Conservation (phyloP, 1,139 yeast genomes). For the Hanseniaspora gamundiae region DNA sequence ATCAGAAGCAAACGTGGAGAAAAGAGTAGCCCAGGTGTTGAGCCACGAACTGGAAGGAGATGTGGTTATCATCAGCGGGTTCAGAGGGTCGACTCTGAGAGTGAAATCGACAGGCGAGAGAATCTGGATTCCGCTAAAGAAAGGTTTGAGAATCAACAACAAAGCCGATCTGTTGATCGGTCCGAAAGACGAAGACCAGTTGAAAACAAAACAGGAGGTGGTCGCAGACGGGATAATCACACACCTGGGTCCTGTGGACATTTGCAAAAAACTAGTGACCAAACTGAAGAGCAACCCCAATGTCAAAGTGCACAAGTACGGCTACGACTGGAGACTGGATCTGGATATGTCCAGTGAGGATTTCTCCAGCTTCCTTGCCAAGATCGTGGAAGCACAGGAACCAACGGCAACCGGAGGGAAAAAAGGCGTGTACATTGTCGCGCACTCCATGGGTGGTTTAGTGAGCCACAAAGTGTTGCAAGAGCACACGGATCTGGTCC, state of each 20-base stretch:
- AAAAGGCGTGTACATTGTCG: conserved; percentile 56
- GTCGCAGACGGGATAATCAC: conserved; percentile 70
- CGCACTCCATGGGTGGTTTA: conserved; percentile 92
- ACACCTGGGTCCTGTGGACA: conserved; percentile 81
- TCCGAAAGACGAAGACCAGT: conserved; percentile 52
- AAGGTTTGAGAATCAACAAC: conserved; percentile 50
- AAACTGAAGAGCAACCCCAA: conserved; percentile 43
- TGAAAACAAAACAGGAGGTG: conserved; percentile 36
- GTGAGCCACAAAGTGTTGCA: conserved; percentile 73
- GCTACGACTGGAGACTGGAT: conserved; percentile 86
- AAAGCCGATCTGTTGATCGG: conserved; percentile 64
- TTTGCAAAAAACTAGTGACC: conserved; percentile 49
- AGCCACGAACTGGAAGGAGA: conserved; percentile 49
- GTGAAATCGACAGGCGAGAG: conserved; percentile 52
- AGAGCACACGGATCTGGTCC: conserved; percentile 48
- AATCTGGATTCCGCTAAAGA: conserved; percentile 86
- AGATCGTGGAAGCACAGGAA: conserved; percentile 30
- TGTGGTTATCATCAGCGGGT: conserved; percentile 73
- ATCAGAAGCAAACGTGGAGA: not conserved
- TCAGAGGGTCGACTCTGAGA: conserved; percentile 71
- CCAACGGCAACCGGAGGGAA: conserved; percentile 9
- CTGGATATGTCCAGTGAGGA: conserved; percentile 42
- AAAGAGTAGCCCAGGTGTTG: not conserved
- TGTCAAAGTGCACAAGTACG: conserved; percentile 58
- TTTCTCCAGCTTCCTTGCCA: conserved; percentile 35